Base-by-base conservation (phyloP, 1,284 basidiomycete genomes). In the Naganishia albida region DNA sequence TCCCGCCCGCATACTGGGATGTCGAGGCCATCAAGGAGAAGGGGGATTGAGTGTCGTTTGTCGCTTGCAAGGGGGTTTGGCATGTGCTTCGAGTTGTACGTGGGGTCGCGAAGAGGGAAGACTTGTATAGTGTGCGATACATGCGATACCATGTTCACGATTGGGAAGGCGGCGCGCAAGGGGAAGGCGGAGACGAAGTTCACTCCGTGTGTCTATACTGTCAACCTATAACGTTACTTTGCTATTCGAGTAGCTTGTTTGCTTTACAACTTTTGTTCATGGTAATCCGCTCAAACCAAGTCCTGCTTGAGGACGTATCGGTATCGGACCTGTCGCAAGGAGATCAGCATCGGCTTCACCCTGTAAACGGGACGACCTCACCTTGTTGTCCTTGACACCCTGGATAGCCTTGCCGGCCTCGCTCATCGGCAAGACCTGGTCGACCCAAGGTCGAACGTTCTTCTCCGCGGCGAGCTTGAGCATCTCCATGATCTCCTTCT, bases 401-500 rank as follows among this genome's bases (percentile, higher is more conserved):
- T 79, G 71, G 62, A 81, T 75, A 46, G 79, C 75, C 69, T 74
- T 71, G 50, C 80, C 59, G 25, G 63, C 70, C 46, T 69, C 63
- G 26, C 50, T 44, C 67, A 70, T 68, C 7, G 68, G 68, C 20
- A 69, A 53, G 52, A 68, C 69, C 46, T 64, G 54, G 46, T 73
- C 64, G 43, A 73, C 59, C 69, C 68, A 69, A 18, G 72, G 64
- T 44, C 69, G 64, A 66, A 78, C 68, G 42, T 73, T 65, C 64
- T 77, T 68, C 65, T 70, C 70, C 30, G 71, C 74, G 1, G 73
- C 73, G 25, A 78, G 63, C 42, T 72, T 70, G 43, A 78, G 70
- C 77, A 79, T 78, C 66, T 79, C 74, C 20, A 74, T 59, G 50
- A 79, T 79, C 60, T 76, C 72, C 38, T 62, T 64, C 26, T 64